Base-by-base conservation (phyloP, 345 rosid species). In the Brassica carinata region DNA sequence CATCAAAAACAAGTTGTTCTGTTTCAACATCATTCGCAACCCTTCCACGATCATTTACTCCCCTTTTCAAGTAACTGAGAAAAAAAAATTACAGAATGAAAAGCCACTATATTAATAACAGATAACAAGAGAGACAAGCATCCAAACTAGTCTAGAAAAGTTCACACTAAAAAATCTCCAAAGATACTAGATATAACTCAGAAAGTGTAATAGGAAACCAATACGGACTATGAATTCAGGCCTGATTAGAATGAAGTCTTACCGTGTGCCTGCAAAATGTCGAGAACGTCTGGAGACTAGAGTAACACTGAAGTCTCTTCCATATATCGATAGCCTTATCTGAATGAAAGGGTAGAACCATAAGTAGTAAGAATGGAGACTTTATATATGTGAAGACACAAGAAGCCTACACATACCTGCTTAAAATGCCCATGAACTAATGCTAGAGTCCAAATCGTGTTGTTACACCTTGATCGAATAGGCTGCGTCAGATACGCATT, bases 21-120 rank as follows among this genome's bases (percentile, higher is more conserved):
- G 98, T 96, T 88, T 96, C 99, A 78, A 96, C 99, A 86, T 96
- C 99, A 85, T 96, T 96, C 13, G 98, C 99, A 77, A 96, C 99
- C 82, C 96, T 93, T 85, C 99, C 99, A 78, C 94, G 89, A 84
- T 96, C 98, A 86, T 93, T 96, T 62, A 93, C 95, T 80, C 97
- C 99, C 78, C 99, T 89, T 88, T 96, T 96, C 91, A 96, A 89
- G 87, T 91, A 93, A 78, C 98, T 93, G 87, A 72, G 82, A 67
- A 55, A 7, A 55, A 80, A 2, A 55, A 55, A 19, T 62, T 30
- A 58, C 69, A 65, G 55, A 76, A 67, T 72, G 68, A 66, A 58
- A 71, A 66, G 4, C 33, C 9, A 6, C 36, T 4, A 67, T 26
- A 8, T 43, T 6, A 15, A n/a, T 67, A 13, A 67, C 36, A 36